phyloP scores from a whole-genome alignment of 306 rosid genomes.

The Cyamopsis tetragonoloba region DNA sequence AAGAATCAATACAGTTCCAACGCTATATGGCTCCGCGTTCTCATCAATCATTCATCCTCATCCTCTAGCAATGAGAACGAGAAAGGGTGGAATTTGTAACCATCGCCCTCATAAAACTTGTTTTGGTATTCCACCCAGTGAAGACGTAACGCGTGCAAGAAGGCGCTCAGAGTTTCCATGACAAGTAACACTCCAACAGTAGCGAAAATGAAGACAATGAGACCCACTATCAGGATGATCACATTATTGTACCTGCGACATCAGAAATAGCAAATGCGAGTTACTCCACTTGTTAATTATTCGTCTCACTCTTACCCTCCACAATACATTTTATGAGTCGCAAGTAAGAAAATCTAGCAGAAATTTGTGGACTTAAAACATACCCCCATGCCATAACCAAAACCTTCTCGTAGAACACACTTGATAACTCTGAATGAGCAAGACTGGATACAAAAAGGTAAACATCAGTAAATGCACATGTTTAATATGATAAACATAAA shows the following conservation, averaged over 20 bases:
- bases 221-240: constrained; percentile 67
- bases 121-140: constrained; percentile 99
- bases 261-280: not conserved
- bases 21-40: constrained; percentile 41
- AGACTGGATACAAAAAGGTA: constrained; percentile 52
- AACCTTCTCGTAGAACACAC: constrained; percentile 91
- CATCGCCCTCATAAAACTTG: constrained; percentile 93
- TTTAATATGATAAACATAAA: not conserved
- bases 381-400: constrained; percentile 60
- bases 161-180: constrained; percentile 97
- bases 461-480: constrained; percentile 3
- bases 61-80: constrained; percentile 58
- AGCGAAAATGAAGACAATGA: constrained; percentile 70
- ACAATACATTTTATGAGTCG: constrained; percentile 13
- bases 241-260: constrained; percentile 77
- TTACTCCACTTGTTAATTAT: not conserved
- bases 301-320: constrained; percentile 4
- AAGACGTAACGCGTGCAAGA: constrained; percentile 92
- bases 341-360: constrained; percentile 11
- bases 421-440: constrained; percentile 94
- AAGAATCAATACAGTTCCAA: constrained; percentile 52
- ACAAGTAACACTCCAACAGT: constrained; percentile 86
- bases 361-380: constrained; percentile 28
- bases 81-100: constrained; percentile 75
- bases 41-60: constrained; percentile 56